Conservation (phyloP, 768 basidiomycete genomes). For the Mycena crocata region DNA sequence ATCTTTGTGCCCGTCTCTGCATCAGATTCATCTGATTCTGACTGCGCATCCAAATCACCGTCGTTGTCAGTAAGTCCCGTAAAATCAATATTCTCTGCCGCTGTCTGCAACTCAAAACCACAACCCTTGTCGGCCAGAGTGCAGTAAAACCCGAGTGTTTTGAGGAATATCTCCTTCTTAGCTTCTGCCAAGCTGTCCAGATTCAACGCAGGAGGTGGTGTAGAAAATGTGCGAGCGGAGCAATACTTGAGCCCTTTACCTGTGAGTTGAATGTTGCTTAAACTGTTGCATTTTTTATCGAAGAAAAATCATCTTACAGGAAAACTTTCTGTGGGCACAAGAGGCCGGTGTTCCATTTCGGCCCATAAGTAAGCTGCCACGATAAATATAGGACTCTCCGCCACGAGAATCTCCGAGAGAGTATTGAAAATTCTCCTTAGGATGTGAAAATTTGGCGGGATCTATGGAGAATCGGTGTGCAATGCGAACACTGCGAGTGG, state of each 20-base stretch:
- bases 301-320: neutral
- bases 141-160: constrained; percentile 38
- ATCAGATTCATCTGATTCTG: neutral
- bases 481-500: neutral
- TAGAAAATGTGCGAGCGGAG: neutral
- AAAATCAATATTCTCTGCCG: neutral
- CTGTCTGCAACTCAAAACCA: constrained; percentile 17
- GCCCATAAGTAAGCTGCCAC: neutral
- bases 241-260: constrained; percentile 15
- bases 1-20: constrained; percentile 2
- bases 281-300: neutral
- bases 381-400: neutral
- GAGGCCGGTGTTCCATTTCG: neutral
- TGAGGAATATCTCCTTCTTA: constrained; percentile 32
- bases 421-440: constrained; percentile 17
- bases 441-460: constrained; percentile 2
- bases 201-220: neutral
- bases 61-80: neutral
- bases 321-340: neutral
- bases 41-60: neutral
- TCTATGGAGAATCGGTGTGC: constrained; percentile 16
- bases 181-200: constrained; percentile 15
- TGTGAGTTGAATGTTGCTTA: neutral
- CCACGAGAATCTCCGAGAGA: constrained; percentile 15
- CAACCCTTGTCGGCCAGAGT: constrained; percentile 35